Conservation (phyloP, 2,329 filamentous ascomycete species). For the Botrytis elliptica region DNA sequence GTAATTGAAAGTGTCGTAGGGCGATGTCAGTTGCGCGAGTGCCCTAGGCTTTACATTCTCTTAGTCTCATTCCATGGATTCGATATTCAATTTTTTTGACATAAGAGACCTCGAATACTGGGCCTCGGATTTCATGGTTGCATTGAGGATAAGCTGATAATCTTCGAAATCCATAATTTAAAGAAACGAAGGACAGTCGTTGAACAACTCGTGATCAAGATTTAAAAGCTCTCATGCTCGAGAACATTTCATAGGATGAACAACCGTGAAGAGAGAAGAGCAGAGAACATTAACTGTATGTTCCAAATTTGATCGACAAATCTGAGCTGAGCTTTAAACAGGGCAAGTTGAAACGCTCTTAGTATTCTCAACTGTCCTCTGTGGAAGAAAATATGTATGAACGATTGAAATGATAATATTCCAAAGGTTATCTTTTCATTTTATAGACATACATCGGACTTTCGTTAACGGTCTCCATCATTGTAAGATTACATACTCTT, state of each 20-base stretch:
- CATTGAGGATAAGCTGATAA: too few species aligned
- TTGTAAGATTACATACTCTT: background rate
- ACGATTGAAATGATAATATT: background rate
- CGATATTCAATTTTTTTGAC: too few species aligned
- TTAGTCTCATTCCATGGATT: background rate
- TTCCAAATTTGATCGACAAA: background rate
- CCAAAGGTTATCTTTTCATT: too few species aligned
- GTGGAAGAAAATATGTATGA: background rate
- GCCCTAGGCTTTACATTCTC: background rate
- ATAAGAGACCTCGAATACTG: fast-evolving
- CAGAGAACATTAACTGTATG: background rate
- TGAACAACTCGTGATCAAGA: too few species aligned
- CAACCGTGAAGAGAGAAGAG: background rate
- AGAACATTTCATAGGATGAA: background rate
- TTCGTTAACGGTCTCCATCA: background rate
- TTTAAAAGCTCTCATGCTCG: too few species aligned
- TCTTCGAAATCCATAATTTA: too few species aligned
- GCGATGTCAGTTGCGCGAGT: background rate
- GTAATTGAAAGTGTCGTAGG: background rate
- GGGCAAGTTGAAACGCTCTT: background rate
- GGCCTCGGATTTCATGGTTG: fast-evolving
- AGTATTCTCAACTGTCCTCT: fast-evolving
- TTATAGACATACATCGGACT: background rate
- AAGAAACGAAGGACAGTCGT: too few species aligned
- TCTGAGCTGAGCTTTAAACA: too few species aligned